Conservation (phyloP, 2,329 filamentous ascomycete species). For the Penicillium sp. region DNA sequence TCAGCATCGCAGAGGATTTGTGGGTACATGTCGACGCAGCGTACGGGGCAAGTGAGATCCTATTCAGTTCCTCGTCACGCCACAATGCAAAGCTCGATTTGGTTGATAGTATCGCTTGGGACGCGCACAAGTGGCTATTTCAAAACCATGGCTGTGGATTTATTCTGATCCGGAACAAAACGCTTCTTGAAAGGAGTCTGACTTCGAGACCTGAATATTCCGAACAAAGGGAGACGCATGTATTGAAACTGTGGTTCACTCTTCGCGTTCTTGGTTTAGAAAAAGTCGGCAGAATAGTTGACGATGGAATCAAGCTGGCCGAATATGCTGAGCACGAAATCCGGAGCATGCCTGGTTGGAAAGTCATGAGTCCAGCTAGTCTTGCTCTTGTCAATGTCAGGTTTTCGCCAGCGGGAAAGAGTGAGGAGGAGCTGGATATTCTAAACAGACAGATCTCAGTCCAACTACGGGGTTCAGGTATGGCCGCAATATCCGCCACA, state of each 20-base stretch:
- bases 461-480: too few species aligned
- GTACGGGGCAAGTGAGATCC: conserved; percentile 17
- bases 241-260: background rate
- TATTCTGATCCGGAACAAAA: conserved; percentile 14
- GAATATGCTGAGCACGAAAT: background rate
- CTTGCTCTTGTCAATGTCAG: background rate
- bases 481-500: too few species aligned
- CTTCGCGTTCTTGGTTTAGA: background rate
- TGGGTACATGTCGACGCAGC: conserved; percentile 28
- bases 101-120: conserved; percentile 26
- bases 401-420: background rate
- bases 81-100: conserved; percentile 12
- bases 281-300: background rate
- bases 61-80: conserved; percentile 11
- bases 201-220: background rate
- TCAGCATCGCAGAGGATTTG: conserved; percentile 9
- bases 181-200: conserved; percentile 14
- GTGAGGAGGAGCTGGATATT: background rate
- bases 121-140: conserved; percentile 28
- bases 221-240: background rate
- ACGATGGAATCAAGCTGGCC: background rate
- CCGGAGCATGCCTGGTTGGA: background rate
- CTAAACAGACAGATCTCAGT: background rate
- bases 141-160: conserved; percentile 28
- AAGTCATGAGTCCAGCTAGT: background rate